phyloP scores from a whole-genome alignment of 352 stramenopile genomes.

The Phytophthora pseudosyringae region DNA sequence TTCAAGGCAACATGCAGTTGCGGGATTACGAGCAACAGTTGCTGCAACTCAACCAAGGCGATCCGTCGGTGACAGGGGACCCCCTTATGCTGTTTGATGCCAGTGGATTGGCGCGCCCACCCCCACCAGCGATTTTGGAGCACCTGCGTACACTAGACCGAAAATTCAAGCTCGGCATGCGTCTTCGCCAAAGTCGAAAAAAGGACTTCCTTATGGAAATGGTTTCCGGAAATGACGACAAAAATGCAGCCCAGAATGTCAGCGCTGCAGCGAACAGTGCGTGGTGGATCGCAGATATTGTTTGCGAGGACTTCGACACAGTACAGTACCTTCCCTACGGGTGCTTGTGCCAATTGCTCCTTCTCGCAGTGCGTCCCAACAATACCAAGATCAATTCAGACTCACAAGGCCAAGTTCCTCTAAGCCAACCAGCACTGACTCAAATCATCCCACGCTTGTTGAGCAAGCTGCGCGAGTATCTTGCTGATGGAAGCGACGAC shows the following conservation, averaged over 20 bases:
- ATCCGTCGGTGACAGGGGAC: conserved; percentile 57
- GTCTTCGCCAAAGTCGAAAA: conserved; percentile 76
- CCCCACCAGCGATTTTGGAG: conserved; percentile 74
- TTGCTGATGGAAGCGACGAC: conserved; percentile 43
- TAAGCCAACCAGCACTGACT: conserved; percentile 45
- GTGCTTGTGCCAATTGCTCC: conserved; percentile 80
- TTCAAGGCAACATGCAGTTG: conserved; percentile 68
- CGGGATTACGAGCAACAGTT: conserved; percentile 78
- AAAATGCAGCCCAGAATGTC: conserved; percentile 19
- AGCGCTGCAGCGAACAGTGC: conserved; percentile 39
- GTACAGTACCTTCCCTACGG: conserved; percentile 80
- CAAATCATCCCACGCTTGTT: conserved; percentile 66
- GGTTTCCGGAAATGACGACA: conserved; percentile 63
- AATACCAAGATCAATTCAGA: conserved; percentile 8
- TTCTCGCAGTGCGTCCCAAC: conserved; percentile 56
- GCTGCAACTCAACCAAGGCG: conserved; percentile 50
- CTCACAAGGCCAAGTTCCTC: conserved; percentile 23
- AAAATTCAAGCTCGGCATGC: conserved; percentile 81
- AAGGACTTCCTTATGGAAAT: conserved; percentile 91
- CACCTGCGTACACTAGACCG: conserved; percentile 72
- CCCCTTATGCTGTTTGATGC: conserved; percentile 79
- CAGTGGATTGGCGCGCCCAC: conserved; percentile 69
- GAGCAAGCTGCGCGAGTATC: conserved; percentile 61
- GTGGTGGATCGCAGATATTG: conserved; percentile 90
- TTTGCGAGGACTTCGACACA: conserved; percentile 85